Percentiles rank a stretch among this genome's conserved stretches.
These are phyloP conservation scores for Canna indica DNA, from an alignment of 176 grass and related monocot species.

Conservation along the genomic window DNA sequence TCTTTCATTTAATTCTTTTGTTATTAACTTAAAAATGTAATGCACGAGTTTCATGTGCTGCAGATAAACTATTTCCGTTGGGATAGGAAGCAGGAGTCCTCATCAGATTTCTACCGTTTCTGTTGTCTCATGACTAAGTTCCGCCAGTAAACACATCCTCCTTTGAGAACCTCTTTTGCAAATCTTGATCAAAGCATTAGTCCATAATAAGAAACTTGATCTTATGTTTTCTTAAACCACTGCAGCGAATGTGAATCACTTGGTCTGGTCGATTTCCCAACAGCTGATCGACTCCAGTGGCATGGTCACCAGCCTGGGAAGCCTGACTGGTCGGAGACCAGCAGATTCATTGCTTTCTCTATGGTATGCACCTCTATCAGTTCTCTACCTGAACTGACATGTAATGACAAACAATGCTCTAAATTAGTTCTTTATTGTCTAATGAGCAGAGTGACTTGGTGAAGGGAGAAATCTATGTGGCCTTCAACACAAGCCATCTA, in stretches of 20 bases:
- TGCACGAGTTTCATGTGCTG: slow-evolving; percentile 4
- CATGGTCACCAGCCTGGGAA: slow-evolving; percentile 59
- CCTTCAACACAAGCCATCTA: slow-evolving; percentile 79
- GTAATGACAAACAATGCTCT: not conserved
- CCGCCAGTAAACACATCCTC: slow-evolving; percentile 41
- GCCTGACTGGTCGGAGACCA: slow-evolving; percentile 68
- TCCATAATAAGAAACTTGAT: not conserved
- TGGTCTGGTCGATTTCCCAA: slow-evolving; percentile 80
- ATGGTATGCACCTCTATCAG: slow-evolving; percentile 30
- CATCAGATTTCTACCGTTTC: slow-evolving; percentile 57
- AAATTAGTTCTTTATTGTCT: not conserved
- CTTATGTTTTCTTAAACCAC: not conserved
- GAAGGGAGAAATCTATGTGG: slow-evolving; percentile 74
- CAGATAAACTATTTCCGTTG: slow-evolving; percentile 91
- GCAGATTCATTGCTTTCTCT: slow-evolving; percentile 79
- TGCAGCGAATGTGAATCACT: slow-evolving; percentile 58
- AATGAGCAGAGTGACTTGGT: slow-evolving; percentile 42
- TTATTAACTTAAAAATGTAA: not conserved
- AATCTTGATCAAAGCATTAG: not conserved
- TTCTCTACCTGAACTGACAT: not conserved
- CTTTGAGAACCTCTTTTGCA: not conserved
- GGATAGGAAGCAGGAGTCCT: slow-evolving; percentile 67
- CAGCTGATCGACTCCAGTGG: slow-evolving; percentile 52
- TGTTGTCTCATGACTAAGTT: slow-evolving; percentile 67
- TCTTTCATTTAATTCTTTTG: not conserved